Percentiles rank a stretch among this genome's conserved stretches.
Conservation (phyloP, 352 stramenopile species). For the Phytopythium sindhum region DNA sequence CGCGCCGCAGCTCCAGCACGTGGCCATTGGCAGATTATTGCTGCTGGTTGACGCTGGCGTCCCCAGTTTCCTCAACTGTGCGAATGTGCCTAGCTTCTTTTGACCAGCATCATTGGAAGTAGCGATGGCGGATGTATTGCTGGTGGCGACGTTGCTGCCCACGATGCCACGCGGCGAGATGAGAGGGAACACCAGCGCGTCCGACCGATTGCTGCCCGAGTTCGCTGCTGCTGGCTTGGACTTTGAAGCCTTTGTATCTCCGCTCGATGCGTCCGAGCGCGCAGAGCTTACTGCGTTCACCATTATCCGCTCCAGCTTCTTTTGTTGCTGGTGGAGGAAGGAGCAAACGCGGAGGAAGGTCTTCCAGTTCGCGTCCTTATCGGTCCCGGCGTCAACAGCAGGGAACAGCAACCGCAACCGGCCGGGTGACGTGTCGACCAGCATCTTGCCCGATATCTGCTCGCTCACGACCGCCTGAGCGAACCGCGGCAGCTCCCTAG, state of each 20-base stretch:
- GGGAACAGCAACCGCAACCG: slow-evolving; percentile 48
- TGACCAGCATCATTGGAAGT: neutral
- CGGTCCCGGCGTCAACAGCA: slow-evolving; percentile 8
- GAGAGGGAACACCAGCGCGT: slow-evolving; percentile 25
- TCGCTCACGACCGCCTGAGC: slow-evolving; percentile 51
- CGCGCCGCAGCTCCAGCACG: slow-evolving; percentile 64
- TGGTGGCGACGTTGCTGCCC: neutral
- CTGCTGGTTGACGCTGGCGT: slow-evolving; percentile 3
- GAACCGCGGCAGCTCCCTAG: slow-evolving; percentile 38
- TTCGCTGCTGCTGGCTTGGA: neutral
- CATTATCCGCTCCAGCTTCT: slow-evolving; percentile 20
- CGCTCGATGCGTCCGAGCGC: neutral
- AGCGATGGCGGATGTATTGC: neutral
- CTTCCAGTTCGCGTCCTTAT: slow-evolving; percentile 50
- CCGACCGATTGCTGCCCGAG: neutral
- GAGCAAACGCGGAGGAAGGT: slow-evolving; percentile 31
- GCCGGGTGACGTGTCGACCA: slow-evolving; percentile 40
- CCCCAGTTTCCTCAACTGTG: slow-evolving; percentile 20
- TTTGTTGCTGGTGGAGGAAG: slow-evolving; percentile 47
- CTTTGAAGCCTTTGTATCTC: neutral
- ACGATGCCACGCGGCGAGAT: slow-evolving; percentile 23
- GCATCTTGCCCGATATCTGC: slow-evolving; percentile 57
- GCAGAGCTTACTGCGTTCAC: neutral
- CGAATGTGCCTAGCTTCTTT: neutral
- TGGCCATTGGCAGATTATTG: slow-evolving; percentile 35